These are phyloP conservation scores for Cryptomeria japonica DNA, from an alignment of 75 land plant genomes.

Conservation along the genomic window DNA sequence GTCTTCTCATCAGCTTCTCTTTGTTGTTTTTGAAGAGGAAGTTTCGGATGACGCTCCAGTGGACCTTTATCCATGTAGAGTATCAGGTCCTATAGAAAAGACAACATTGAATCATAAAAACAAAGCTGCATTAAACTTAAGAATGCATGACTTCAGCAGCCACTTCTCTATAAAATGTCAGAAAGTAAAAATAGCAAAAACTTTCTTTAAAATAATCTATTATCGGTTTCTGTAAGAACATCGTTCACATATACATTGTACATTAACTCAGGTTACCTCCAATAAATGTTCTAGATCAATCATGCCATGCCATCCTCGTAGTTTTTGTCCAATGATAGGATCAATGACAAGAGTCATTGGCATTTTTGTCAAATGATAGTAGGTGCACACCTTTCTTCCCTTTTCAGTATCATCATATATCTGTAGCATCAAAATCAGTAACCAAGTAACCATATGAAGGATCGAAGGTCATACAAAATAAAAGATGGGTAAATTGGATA, in stretches of 20 bases:
- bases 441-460: too few relatives aligned
- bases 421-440: conserved; percentile 31
- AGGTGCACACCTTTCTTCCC: conserved; percentile 96
- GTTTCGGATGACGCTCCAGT: conserved; percentile 49
- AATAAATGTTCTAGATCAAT: conserved; percentile 80
- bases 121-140: neutral
- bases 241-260: neutral
- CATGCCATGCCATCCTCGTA: conserved; percentile 95
- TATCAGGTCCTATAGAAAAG: conserved; percentile 81
- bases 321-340: conserved; percentile 96
- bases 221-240: neutral
- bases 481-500: neutral
- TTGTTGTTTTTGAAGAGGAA: conserved; percentile 82
- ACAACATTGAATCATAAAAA: neutral
- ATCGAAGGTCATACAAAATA: neutral
- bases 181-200: neutral
- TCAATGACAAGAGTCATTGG: conserved; percentile 87
- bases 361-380: conserved; percentile 70
- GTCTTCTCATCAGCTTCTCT: conserved; percentile 47
- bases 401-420: conserved; percentile 92
- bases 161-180: neutral
- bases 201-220: neutral
- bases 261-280: conserved; percentile 58
- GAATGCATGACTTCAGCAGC: neutral
- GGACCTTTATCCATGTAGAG: conserved; percentile 91